Percentiles rank a stretch among this genome's conserved stretches.
Conservation (phyloP, 192 early-diverging fungal genomes). For the Chytriomyces sp. region DNA sequence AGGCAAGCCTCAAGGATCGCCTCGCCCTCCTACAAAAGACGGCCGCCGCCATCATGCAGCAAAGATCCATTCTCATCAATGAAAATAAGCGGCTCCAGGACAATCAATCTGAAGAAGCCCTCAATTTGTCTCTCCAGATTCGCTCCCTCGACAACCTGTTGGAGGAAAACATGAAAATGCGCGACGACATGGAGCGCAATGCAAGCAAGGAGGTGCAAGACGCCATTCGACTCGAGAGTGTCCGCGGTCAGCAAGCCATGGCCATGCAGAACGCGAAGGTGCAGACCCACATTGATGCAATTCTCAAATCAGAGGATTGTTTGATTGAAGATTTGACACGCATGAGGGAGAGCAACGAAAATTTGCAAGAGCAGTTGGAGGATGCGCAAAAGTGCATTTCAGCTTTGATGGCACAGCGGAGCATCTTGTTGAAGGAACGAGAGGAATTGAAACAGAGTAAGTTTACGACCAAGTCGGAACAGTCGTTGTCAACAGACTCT, state of each 20-base stretch:
- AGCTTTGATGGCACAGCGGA: constrained; percentile 26
- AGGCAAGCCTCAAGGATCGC: constrained; percentile 7
- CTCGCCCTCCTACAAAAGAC: constrained; percentile 23
- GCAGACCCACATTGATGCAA: constrained; percentile 14
- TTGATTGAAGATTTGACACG: constrained; percentile 23
- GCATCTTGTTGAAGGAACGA: constrained; percentile 28
- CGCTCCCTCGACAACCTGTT: constrained; percentile 21
- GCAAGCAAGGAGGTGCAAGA: neutral
- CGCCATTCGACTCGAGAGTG: neutral
- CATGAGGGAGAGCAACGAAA: constrained; percentile 18
- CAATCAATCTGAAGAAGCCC: neutral
- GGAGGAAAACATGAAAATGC: neutral
- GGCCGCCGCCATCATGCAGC: constrained; percentile 31
- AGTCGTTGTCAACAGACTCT: neutral
- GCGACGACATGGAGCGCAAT: neutral
- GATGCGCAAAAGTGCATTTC: constrained; percentile 8
- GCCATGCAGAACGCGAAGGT: constrained; percentile 2
- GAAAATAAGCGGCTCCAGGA: constrained; percentile 17
- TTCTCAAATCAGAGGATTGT: constrained; percentile 24
- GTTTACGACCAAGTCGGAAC: constrained; percentile 3
- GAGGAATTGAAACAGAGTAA: constrained; percentile 12
- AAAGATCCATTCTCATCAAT: constrained; percentile 22
- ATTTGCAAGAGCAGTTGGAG: constrained; percentile 22
- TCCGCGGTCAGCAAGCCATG: neutral
- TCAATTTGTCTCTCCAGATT: constrained; percentile 17